Evolutionary conservation across 495 filamentous ascomycete species (phyloP).

Genomic region (Penicillium argentinense): DNA sequence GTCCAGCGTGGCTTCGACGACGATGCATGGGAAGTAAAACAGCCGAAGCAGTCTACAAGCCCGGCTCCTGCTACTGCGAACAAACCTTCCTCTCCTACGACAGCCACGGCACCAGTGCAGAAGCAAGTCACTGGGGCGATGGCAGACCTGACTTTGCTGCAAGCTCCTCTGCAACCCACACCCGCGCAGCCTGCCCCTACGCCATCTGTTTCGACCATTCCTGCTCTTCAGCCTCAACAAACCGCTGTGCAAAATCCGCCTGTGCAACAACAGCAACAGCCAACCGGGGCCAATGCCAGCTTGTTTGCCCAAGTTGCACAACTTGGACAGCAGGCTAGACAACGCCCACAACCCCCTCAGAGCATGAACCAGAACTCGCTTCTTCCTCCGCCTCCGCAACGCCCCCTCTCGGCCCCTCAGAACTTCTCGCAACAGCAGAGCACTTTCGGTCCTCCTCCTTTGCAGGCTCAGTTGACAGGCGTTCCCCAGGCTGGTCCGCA

Average conservation of each 20-base stretch:
- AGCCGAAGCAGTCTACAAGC: conserved; percentile 60
- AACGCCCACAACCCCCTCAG: conserved; percentile 72
- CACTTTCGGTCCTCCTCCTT: conserved; percentile 67
- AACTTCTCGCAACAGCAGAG: conserved; percentile 70
- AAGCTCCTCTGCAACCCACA: conserved; percentile 73
- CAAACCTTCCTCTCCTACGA: conserved; percentile 40
- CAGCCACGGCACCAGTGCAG: conserved; percentile 42
- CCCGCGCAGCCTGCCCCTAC: conserved; percentile 53
- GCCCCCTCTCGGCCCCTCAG: conserved; percentile 87
- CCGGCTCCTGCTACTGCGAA: conserved; percentile 33
- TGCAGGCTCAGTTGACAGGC: conserved; percentile 88
- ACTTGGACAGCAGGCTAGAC: conserved; percentile 52
- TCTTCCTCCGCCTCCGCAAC: conserved; percentile 77
- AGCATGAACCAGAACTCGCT: conserved; percentile 61
- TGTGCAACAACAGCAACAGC: conserved; percentile 56
- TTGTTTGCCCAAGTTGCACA: conserved; percentile 55
- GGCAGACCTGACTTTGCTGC: conserved; percentile 75
- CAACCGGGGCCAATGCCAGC: conserved; percentile 47
- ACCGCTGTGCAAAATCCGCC: conserved; percentile 49
- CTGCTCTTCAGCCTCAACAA: conserved; percentile 43
- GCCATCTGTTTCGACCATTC: conserved; percentile 23
- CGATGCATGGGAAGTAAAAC: conserved; percentile 96
- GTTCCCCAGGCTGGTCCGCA: conserved; percentile 49
- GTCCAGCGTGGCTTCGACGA: conserved; percentile 78
- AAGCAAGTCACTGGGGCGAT: conserved; percentile 66